Evolutionary conservation across 805 yeast species (phyloP).

Genomic region (Candida alai): DNA sequence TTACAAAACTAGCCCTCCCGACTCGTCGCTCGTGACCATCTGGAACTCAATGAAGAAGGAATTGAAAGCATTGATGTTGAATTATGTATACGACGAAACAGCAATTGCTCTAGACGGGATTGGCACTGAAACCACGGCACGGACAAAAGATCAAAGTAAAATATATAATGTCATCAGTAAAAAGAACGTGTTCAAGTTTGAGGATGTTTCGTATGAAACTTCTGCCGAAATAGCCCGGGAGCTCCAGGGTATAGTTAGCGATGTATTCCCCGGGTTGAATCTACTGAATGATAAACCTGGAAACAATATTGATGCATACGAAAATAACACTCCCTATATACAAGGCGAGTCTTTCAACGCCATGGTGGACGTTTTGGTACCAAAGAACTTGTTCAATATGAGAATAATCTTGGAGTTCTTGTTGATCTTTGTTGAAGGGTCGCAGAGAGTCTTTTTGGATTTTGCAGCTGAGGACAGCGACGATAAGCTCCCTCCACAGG

Average conservation of each 20-base stretch:
- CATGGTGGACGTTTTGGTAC: conserved; percentile 61
- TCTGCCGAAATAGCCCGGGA: conserved; percentile 26
- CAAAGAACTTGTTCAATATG: conserved; percentile 75
- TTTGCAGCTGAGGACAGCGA: conserved; percentile 12
- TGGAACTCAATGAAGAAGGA: conserved; percentile 35
- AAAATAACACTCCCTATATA: conserved; percentile 42
- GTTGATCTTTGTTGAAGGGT: conserved; percentile 61
- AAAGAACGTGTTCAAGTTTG: conserved; percentile 26
- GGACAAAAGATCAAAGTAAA: conserved; percentile 4
- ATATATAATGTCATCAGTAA: conserved; percentile 10
- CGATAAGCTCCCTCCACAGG: conserved; percentile 1
- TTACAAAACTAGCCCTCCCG: background rate
- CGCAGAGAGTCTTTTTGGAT: conserved; percentile 30
- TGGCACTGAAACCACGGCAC: background rate
- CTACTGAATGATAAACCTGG: conserved; percentile 9
- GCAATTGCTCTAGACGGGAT: background rate
- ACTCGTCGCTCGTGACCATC: conserved; percentile 7
- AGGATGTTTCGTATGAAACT: conserved; percentile 24
- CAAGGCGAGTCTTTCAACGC: conserved; percentile 54
- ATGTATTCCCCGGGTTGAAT: conserved; percentile 67
- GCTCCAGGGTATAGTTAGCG: conserved; percentile 41
- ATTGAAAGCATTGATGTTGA: conserved; percentile 26
- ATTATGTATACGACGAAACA: conserved; percentile 28
- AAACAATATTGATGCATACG: conserved; percentile 12
- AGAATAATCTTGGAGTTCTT: conserved; percentile 72